Percentiles rank a stretch among this genome's conserved stretches.
Conservation (phyloP, 352 stramenopile species). For the Pythium oligandrum region DNA sequence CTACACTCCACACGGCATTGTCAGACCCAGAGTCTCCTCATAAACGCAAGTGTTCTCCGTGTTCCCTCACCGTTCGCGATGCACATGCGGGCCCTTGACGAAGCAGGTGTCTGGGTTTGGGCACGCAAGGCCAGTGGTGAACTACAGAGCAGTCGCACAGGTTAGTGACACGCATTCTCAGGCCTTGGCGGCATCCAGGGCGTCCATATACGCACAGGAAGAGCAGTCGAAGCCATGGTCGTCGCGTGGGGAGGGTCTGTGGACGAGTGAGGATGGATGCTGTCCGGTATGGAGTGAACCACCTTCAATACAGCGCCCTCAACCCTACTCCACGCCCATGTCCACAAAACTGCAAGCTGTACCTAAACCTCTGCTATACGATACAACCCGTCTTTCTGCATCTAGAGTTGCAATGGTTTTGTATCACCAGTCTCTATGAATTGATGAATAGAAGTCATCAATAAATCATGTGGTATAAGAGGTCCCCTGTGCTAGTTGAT, state of each 20-base stretch:
- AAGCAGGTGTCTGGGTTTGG: slow-evolving; percentile 55
- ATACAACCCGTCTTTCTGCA: background rate
- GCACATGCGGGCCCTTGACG: slow-evolving; percentile 58
- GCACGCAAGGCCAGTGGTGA: slow-evolving; percentile 32
- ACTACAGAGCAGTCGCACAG: slow-evolving; percentile 6
- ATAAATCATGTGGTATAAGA: too few relatives aligned
- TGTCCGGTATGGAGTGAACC: slow-evolving; percentile 7
- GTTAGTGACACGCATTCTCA: background rate
- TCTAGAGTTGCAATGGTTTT: too few relatives aligned
- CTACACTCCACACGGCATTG: slow-evolving; percentile 13
- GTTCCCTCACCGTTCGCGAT: slow-evolving; percentile 39
- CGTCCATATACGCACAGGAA: slow-evolving; percentile 17
- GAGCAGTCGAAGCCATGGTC: slow-evolving; percentile 23
- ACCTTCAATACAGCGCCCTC: slow-evolving; percentile 14
- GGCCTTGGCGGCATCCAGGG: too few relatives aligned
- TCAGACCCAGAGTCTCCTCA: background rate
- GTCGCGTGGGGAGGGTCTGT: slow-evolving; percentile 10
- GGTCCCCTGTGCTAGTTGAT: too few relatives aligned
- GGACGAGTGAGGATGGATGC: slow-evolving; percentile 16
- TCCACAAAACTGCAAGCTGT: background rate
- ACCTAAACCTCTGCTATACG: slow-evolving; percentile 3
- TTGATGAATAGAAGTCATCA: too few relatives aligned
- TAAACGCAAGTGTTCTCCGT: too few relatives aligned
- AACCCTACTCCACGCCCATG: slow-evolving; percentile 10
- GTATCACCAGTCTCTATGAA: too few relatives aligned